Percentiles rank a stretch among this genome's conserved stretches.
These are phyloP conservation scores for Neofusicoccum sp. DNA, from an alignment of 2,329 filamentous ascomycete species.

Conservation along the genomic window DNA sequence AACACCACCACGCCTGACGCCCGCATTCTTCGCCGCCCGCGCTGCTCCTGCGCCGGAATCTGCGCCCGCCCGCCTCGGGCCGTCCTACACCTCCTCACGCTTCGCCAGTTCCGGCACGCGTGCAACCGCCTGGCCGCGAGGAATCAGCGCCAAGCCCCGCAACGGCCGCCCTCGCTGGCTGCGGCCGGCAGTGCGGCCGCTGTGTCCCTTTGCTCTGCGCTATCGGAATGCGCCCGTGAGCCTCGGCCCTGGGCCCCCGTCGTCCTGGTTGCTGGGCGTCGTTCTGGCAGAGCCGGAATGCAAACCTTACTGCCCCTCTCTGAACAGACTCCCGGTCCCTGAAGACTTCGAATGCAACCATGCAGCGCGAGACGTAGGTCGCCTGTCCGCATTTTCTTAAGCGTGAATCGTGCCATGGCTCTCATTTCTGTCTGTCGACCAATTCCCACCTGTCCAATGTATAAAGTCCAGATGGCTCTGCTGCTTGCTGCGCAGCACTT, in stretches of 20 bases:
- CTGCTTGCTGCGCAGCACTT: neutral
- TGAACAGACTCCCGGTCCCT: neutral
- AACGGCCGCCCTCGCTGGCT: neutral
- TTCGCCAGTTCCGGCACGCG: neutral
- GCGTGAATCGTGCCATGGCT: too few species aligned
- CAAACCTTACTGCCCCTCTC: neutral
- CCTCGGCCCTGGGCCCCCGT: neutral
- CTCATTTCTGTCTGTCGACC: too few species aligned
- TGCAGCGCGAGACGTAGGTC: neutral
- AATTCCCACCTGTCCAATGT: neutral
- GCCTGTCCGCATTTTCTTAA: neutral
- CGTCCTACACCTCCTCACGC: neutral
- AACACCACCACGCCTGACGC: too few species aligned
- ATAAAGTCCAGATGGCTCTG: neutral
- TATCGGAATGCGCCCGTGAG: neutral
- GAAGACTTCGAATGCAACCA: neutral
- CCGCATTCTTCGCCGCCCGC: too few species aligned
- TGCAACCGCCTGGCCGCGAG: neutral
- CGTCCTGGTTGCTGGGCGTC: neutral
- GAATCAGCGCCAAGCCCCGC: neutral
- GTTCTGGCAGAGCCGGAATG: neutral
- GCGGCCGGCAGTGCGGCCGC: too few species aligned
- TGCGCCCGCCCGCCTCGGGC: neutral
- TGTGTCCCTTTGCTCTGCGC: neutral
- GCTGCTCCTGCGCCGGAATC: too few species aligned